Base-by-base conservation (phyloP, 1,284 basidiomycete genomes). In the Leccinum huronense region DNA sequence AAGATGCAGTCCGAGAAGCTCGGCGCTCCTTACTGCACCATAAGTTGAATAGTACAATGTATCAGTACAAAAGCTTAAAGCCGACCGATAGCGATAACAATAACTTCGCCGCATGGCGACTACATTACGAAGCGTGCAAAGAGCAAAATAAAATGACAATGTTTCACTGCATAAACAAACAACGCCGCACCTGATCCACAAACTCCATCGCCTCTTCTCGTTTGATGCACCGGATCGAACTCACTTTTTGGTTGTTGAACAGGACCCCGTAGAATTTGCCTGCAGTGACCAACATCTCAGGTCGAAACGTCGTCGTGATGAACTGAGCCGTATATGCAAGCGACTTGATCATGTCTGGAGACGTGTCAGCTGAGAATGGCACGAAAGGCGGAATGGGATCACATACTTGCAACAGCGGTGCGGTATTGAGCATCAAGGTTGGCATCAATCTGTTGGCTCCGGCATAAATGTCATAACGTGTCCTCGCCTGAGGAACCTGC, bases 261-360 rank as follows among this genome's bases (percentile, higher is more conserved):
- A 97, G 81, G n/a, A 99, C 97, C n/a, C 97, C 97, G 69, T 98
- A 98, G 76, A 96, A 97, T 74, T 96, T 94, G 77, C 97, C 94
- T 0, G 96, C 95, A 2, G 93, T 90, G 9, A 93, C 91, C 65
- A 98, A 84, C 92, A 99, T 95, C 79, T 99, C 97, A 0, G 95
- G 93, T 64, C 97, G 84, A 86, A 99, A 99, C 2, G 97, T 99
- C 2, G 97, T 99, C 33, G 94, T 97, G 76, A 99, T 97, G 78
- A 99, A 99, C 77, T 99, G 97, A 0, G 94, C 97, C 2, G 87
- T 89, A 5, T 86, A 80, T 0, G 95, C 86, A 16, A 99, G 84
- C 30, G 93, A 90, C 74, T 94, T 88, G 68, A 99, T 98, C 96
- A 99, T 98, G 8, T 89, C 93, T 94, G 67, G 8, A 1, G 55